phyloP scores from a whole-genome alignment of 1,139 yeast species.

The Yueomyces sp. region DNA sequence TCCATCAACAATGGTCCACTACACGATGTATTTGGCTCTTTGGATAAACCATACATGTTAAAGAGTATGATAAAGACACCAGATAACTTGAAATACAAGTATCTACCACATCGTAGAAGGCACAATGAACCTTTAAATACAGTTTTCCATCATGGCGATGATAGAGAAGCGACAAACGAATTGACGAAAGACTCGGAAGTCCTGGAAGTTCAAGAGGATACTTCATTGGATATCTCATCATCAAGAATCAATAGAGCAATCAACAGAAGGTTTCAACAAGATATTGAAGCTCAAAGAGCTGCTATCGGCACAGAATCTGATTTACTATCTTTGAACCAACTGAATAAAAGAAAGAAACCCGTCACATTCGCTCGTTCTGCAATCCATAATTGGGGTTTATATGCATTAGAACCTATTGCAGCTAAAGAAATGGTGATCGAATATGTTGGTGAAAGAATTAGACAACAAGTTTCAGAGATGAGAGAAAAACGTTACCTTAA shows the following conservation, averaged over 20 bases:
- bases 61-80: slow-evolving; percentile 66
- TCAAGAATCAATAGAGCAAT: slow-evolving; percentile 84
- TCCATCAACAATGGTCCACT: slow-evolving; percentile 14
- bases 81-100: slow-evolving; percentile 60
- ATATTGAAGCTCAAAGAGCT: slow-evolving; percentile 70
- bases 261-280: slow-evolving; percentile 84
- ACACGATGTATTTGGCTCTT: slow-evolving; percentile 31
- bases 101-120: slow-evolving; percentile 67
- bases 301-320: slow-evolving; percentile 76
- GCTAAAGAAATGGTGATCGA: slow-evolving; percentile 96
- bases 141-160: slow-evolving; percentile 40
- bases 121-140: slow-evolving; percentile 30
- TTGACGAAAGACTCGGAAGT: slow-evolving; percentile 16
- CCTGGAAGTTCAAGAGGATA: slow-evolving; percentile 11
- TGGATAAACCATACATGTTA: slow-evolving; percentile 56
- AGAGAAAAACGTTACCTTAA: slow-evolving; percentile 77
- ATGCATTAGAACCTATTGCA: slow-evolving; percentile 87
- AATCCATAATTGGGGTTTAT: slow-evolving; percentile 95
- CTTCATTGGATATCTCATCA: slow-evolving; percentile 32
- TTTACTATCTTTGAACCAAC: slow-evolving; percentile 57
- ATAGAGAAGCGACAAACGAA: slow-evolving; percentile 28
- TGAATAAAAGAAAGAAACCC: slow-evolving; percentile 83
- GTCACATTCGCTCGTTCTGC: slow-evolving; percentile 94
- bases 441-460: slow-evolving; percentile 91
- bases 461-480: slow-evolving; percentile 91